These are phyloP conservation scores for Trichoderma atrobrunneum DNA, from an alignment of 2,329 filamentous ascomycete species.

Conservation along the genomic window DNA sequence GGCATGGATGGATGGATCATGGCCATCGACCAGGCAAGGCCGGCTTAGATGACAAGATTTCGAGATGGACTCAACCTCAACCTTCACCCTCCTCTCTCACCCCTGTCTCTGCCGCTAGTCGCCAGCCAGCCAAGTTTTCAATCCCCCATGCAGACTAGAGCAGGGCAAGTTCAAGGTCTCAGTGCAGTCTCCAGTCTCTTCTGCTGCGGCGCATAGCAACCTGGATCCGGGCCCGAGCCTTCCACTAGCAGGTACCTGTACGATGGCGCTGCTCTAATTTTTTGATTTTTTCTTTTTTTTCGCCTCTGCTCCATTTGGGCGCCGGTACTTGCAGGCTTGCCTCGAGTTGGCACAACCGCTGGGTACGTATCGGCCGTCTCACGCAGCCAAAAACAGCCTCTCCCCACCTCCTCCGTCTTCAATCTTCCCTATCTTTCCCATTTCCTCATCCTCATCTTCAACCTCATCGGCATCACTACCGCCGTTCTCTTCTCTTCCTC, in stretches of 20 bases:
- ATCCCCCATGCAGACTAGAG: constrained; percentile 4
- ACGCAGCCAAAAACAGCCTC: constrained; percentile 18
- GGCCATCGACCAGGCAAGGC: neutral
- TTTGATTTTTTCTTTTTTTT: constrained; percentile 11
- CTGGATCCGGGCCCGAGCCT: constrained; percentile 19
- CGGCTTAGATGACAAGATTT: constrained; percentile 10
- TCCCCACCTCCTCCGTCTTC: constrained; percentile 15
- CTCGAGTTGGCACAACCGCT: neutral
- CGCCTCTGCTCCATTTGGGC: constrained; percentile 16
- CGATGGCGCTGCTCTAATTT: constrained; percentile 3
- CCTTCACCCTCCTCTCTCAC: neutral
- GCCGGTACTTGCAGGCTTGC: constrained; percentile 15
- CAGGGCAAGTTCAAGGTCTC: constrained; percentile 18
- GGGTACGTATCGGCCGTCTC: constrained; percentile 15
- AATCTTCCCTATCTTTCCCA: constrained; percentile 11
- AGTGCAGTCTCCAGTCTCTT: constrained; percentile 5
- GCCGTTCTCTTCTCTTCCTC: neutral
- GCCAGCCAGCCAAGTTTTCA: constrained; percentile 9
- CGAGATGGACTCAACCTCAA: neutral
- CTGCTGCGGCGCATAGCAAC: constrained; percentile 9
- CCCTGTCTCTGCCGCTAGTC: constrained; percentile 6
- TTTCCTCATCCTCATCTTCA: constrained; percentile 7
- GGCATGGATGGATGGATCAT: too few relatives aligned
- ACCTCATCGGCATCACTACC: constrained; percentile 9
- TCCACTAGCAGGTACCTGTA: constrained; percentile 19